Percentiles rank a stretch among this genome's conserved stretches.
phyloP scores from a whole-genome alignment of 1,284 basidiomycete species.

The Cystobasidium slooffiae region DNA sequence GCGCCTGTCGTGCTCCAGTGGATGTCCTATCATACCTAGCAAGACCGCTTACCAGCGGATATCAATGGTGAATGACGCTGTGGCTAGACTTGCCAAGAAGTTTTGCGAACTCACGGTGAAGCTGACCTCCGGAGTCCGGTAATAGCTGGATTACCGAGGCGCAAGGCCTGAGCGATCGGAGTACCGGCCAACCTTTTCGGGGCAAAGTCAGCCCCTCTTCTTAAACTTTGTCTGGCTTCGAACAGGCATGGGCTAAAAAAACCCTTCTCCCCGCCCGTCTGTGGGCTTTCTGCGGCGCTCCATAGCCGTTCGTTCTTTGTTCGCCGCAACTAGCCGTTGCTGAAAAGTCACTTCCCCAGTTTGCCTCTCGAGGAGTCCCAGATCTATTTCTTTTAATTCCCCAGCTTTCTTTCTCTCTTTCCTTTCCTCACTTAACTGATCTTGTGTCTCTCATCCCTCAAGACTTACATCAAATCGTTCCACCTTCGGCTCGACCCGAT shows the following conservation, averaged over 20 bases:
- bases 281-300: neutral
- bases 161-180: slow-evolving; percentile 9
- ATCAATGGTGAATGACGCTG: neutral
- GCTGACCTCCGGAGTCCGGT: neutral
- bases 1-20: too few species aligned
- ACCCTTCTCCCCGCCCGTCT: neutral
- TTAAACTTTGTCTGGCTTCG: neutral
- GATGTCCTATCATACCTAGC: neutral
- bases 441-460: neutral
- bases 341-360: neutral
- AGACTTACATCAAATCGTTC: neutral
- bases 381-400: neutral
- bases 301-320: slow-evolving; percentile 4
- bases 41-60: slow-evolving; percentile 9
- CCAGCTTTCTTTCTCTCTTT: slow-evolving; percentile 19
- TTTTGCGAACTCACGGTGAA: neutral
- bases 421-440: neutral
- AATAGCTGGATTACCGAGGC: slow-evolving; percentile 15
- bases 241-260: neutral
- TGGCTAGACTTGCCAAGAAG: neutral
- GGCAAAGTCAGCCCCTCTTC: neutral
- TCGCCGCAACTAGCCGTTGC: slow-evolving; percentile 11
- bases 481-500: neutral
- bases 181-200: neutral
- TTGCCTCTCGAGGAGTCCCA: slow-evolving; percentile 2